Conservation (phyloP, 2,329 filamentous ascomycete genomes). For the Sporothrix brasiliensis region DNA sequence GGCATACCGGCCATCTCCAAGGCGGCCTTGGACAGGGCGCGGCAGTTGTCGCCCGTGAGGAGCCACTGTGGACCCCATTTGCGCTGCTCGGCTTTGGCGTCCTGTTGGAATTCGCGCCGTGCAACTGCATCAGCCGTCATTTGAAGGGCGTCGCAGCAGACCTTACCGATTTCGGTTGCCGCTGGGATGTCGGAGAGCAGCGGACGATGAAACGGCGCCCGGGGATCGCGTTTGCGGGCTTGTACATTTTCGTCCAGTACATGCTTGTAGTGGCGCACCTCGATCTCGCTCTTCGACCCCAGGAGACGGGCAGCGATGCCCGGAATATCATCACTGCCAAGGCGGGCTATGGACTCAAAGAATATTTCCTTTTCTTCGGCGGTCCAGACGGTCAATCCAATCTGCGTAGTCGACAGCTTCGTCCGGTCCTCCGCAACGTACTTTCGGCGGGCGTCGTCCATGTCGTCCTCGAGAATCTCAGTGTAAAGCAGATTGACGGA, state of each 20-base stretch:
- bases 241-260: slow-evolving; percentile 58
- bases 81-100: slow-evolving; percentile 61
- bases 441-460: slow-evolving; percentile 54
- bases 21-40: slow-evolving; percentile 24
- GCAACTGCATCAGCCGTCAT: slow-evolving; percentile 67
- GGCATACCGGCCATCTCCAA: slow-evolving; percentile 28
- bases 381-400: slow-evolving; percentile 73
- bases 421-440: slow-evolving; percentile 41
- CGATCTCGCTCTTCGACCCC: slow-evolving; percentile 70
- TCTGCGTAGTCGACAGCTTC: slow-evolving; percentile 54
- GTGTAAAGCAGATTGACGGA: slow-evolving; percentile 53
- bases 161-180: slow-evolving; percentile 69
- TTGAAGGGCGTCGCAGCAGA: slow-evolving; percentile 69
- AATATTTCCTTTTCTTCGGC: slow-evolving; percentile 69
- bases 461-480: slow-evolving; percentile 59
- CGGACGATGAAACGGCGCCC: slow-evolving; percentile 43
- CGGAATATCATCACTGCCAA: slow-evolving; percentile 64
- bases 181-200: slow-evolving; percentile 63
- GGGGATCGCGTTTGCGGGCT: slow-evolving; percentile 37
- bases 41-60: slow-evolving; percentile 50
- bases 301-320: slow-evolving; percentile 64
- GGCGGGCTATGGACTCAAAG: slow-evolving; percentile 65
- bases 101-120: slow-evolving; percentile 63
- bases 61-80: slow-evolving; percentile 69
- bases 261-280: slow-evolving; percentile 71